Percentiles rank a stretch among this genome's conserved stretches.
These are phyloP conservation scores for Rasamsonia emersonii DNA, from an alignment of 2,329 filamentous ascomycete species.

Conservation along the genomic window DNA sequence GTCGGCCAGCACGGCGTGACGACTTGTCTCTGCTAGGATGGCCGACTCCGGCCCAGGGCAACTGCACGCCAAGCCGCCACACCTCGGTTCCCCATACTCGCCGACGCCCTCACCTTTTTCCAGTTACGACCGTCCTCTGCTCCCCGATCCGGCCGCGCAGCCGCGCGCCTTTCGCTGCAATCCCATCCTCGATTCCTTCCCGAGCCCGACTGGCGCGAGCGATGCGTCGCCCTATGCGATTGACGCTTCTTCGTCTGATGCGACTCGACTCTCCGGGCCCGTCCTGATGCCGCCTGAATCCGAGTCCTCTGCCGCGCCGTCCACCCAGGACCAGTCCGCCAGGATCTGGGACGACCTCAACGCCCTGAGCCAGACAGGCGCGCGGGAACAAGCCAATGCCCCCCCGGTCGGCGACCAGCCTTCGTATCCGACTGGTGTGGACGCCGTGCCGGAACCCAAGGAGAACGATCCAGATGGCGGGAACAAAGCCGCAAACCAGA, in stretches of 20 bases:
- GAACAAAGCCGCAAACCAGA: conserved; percentile 19
- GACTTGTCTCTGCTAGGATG: too few species aligned
- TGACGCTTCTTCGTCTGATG: conserved; percentile 18
- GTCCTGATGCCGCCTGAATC: conserved; percentile 30
- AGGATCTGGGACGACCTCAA: conserved; percentile 24
- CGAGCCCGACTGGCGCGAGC: conserved; percentile 12
- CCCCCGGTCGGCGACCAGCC: conserved; percentile 16
- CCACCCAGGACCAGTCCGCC: conserved; percentile 17
- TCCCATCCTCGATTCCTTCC: background rate
- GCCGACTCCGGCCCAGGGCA: too few species aligned
- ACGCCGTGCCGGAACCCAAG: conserved; percentile 3
- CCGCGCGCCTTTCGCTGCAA: background rate
- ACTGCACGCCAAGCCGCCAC: too few species aligned
- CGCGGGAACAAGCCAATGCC: conserved; percentile 24
- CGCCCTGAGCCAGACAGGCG: conserved; percentile 26
- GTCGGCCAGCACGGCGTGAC: too few species aligned
- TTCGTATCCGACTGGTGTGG: conserved; percentile 8
- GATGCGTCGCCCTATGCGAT: conserved; percentile 24
- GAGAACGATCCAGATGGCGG: conserved; percentile 15
- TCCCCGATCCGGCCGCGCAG: too few species aligned
- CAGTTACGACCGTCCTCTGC: too few species aligned
- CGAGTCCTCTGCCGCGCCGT: conserved; percentile 19
- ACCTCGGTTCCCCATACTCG: too few species aligned
- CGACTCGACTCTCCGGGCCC: conserved; percentile 18
- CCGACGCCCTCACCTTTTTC: too few species aligned